Evolutionary conservation across 2,329 filamentous ascomycete species (phyloP), one percentile per base, ranked within the genome.

Genomic region (Neofusicoccum laricinum): DNA sequence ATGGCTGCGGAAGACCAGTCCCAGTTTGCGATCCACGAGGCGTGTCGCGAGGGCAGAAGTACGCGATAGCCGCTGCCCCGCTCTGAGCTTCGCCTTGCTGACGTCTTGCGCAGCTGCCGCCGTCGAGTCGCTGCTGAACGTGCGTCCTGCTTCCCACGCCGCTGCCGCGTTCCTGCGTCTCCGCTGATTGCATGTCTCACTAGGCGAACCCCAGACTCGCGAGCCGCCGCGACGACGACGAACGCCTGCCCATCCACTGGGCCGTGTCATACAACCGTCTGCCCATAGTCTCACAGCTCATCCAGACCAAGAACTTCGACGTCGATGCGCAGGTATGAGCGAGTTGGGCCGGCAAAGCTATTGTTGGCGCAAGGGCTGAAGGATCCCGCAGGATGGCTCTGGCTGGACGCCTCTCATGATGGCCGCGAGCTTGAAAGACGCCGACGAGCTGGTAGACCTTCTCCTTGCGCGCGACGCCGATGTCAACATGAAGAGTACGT

Each of bases 181-280:
- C 53, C 45, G 61, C 61, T 55, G 36, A 64, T 41, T 12, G 10
- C 25, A 6, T 46, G 21, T 30, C 45, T n/a, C 30, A 17, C 3
- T 50, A 94, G 90, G 87, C 88, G 69, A 93, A 96, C 72, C 88
- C 91, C 2, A 93, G 91, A 71, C 85, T 96, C 43, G 88, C 91
- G 30, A 83, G 80, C 65, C 87, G 88, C 71, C 82, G 81, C 72
- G 95, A 99, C 72, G 89, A 91, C 55, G 95, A 99, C 76, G 92
- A 92, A 15, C 91, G 95, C 49, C 86, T 97, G 41, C 89, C 95
- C 2, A 88, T 98, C 64, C 95, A 99, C 82, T 99, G 95, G 95
- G 94, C 95, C 0, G 87, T 88, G 1, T 95, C 93, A 21, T 90
- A 91, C 76, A 96, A 95, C 75, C 89, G 88, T 69, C 78, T 89